phyloP scores from a whole-genome alignment of 2,329 filamentous ascomycete species.

The Verticillium dahliae region DNA sequence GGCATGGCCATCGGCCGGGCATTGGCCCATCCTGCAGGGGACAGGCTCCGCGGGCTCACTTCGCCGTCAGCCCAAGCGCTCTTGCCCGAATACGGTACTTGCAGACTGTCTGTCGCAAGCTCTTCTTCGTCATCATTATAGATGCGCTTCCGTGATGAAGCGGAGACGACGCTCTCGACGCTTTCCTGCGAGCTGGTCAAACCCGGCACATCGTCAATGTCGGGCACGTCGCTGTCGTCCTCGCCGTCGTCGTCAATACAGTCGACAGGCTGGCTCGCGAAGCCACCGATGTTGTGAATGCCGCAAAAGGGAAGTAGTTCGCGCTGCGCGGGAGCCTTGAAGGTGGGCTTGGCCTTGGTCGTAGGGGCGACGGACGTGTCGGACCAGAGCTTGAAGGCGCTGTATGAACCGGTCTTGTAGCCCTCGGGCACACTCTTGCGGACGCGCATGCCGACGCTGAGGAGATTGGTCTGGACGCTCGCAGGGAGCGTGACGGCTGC shows the following conservation, averaged over 20 bases:
- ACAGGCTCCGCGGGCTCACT: slow-evolving; percentile 30
- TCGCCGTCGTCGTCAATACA: slow-evolving; percentile 5
- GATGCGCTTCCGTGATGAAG: slow-evolving; percentile 37
- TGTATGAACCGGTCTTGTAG: slow-evolving; percentile 68
- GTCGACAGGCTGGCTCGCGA: slow-evolving; percentile 49
- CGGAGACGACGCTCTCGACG: slow-evolving; percentile 26
- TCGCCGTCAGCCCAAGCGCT: slow-evolving; percentile 27
- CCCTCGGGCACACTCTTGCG: slow-evolving; percentile 90
- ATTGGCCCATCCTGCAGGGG: slow-evolving; percentile 28
- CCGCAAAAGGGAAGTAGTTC: slow-evolving; percentile 80
- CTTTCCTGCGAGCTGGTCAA: slow-evolving; percentile 52
- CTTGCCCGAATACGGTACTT: slow-evolving; percentile 6
- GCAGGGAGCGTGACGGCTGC: slow-evolving; percentile 50
- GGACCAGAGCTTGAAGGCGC: slow-evolving; percentile 46
- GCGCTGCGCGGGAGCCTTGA: slow-evolving; percentile 24
- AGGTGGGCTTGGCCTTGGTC: background rate
- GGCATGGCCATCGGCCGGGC: slow-evolving; percentile 44
- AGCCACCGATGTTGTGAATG: slow-evolving; percentile 66
- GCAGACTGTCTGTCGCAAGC: slow-evolving; percentile 11
- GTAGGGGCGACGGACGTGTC: slow-evolving; percentile 17
- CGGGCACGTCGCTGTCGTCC: slow-evolving; percentile 19
- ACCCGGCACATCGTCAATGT: slow-evolving; percentile 34
- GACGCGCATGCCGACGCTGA: slow-evolving; percentile 89
- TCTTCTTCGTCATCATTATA: slow-evolving; percentile 37
- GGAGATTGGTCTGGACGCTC: slow-evolving; percentile 71